These are phyloP conservation scores for Phytomonas serpens DNA, from an alignment of 208 protist species.

Conservation along the genomic window DNA sequence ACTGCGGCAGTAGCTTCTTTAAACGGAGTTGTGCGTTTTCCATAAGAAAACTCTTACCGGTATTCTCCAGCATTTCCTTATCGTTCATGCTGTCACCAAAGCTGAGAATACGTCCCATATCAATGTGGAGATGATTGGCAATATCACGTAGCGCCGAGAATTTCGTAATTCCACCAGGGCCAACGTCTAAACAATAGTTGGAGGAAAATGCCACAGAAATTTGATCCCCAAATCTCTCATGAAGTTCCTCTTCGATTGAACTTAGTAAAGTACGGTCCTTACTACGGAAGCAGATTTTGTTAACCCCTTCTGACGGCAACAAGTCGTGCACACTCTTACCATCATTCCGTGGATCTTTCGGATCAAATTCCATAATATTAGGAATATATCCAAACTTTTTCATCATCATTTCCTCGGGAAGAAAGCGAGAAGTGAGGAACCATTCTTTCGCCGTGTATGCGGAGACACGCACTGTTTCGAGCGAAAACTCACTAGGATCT, in stretches of 20 bases:
- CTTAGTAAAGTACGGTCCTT: constrained; percentile 24
- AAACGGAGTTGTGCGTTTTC: constrained; percentile 38
- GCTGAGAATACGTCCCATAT: neutral
- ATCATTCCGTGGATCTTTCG: constrained; percentile 13
- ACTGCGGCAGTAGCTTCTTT: constrained; percentile 26
- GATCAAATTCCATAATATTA: constrained; percentile 27
- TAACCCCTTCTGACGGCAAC: constrained; percentile 44
- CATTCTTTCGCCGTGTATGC: constrained; percentile 44
- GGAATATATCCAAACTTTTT: constrained; percentile 56
- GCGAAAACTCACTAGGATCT: constrained; percentile 18
- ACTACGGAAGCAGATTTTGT: constrained; percentile 64
- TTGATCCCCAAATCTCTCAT: constrained; percentile 25
- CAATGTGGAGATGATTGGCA: constrained; percentile 13
- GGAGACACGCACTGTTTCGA: constrained; percentile 19
- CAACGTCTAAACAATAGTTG: constrained; percentile 47
- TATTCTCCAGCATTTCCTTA: constrained; percentile 30
- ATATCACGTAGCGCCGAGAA: constrained; percentile 35
- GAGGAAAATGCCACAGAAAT: constrained; percentile 51
- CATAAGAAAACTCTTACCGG: constrained; percentile 44
- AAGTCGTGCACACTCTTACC: constrained; percentile 28
- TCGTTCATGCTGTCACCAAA: constrained; percentile 74
- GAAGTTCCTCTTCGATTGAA: constrained; percentile 31
- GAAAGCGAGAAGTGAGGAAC: constrained; percentile 30
- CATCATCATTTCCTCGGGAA: constrained; percentile 26
- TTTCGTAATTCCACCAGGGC: constrained; percentile 48